Evolutionary conservation across 1,139 yeast genomes (phyloP).

Genomic region (Debaryomyces subglobosus): DNA sequence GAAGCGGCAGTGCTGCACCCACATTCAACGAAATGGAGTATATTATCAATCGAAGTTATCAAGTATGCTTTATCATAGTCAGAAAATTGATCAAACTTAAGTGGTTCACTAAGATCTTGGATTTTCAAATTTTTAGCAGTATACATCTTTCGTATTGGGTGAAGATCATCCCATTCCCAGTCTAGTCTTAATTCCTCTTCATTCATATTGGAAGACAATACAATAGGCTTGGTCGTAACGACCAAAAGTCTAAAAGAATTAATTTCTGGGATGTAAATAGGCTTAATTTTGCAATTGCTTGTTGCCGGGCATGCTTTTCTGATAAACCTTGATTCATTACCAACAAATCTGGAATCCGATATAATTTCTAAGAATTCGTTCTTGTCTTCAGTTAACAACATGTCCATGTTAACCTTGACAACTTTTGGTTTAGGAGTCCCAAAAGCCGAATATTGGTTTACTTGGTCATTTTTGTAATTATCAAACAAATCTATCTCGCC

Average conservation of each 20-base stretch:
- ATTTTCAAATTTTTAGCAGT: constrained; percentile 35
- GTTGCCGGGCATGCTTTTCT: constrained; percentile 66
- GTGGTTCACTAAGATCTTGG: constrained; percentile 34
- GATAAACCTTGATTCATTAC: constrained; percentile 75
- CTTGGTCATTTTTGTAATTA: constrained; percentile 62
- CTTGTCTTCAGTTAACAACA: constrained; percentile 11
- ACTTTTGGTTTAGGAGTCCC: constrained; percentile 88
- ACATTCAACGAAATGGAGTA: constrained; percentile 58
- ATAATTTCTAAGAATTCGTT: constrained; percentile 49
- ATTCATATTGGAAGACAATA: constrained; percentile 28
- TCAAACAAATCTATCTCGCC: constrained; percentile 74
- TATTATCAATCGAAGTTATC: constrained; percentile 62
- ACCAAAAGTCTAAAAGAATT: constrained; percentile 57
- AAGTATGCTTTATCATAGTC: constrained; percentile 56
- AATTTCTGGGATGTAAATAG: constrained; percentile 51
- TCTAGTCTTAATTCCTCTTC: constrained; percentile 74
- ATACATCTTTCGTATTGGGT: constrained; percentile 67
- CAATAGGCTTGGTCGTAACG: constrained; percentile 58
- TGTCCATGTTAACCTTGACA: constrained; percentile 47
- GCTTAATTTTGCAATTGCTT: constrained; percentile 71
- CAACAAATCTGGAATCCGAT: constrained; percentile 78
- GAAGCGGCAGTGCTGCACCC: constrained; percentile 61
- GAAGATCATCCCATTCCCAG: constrained; percentile 88
- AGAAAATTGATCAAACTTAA: constrained; percentile 50
- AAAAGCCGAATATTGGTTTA: constrained; percentile 79